Conservation (phyloP, 768 basidiomycete species). For the Brasilioporus rufonigricans region DNA sequence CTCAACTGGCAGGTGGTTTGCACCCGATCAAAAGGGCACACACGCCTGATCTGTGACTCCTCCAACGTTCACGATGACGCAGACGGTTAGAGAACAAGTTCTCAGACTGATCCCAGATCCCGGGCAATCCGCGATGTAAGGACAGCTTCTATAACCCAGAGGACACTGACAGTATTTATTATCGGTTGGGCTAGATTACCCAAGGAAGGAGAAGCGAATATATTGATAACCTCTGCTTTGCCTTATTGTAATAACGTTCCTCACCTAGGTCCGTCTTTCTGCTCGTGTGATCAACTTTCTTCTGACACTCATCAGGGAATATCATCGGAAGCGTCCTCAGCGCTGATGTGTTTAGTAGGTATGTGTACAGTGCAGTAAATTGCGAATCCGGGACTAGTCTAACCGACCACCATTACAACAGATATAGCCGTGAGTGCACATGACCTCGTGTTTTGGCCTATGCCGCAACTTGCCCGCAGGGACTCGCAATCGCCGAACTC, state of each 20-base stretch:
- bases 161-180: not conserved
- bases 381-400: not conserved
- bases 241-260: slow-evolving; percentile 98
- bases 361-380: slow-evolving; percentile 29
- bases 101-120: slow-evolving; percentile 52
- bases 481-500: slow-evolving; percentile 81
- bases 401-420: slow-evolving; percentile 22
- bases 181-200: slow-evolving; percentile 51
- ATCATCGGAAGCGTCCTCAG: slow-evolving; percentile 96
- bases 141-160: not conserved
- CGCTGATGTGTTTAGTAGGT: slow-evolving; percentile 96
- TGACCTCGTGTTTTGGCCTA: not conserved
- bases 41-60: not conserved
- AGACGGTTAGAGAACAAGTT: slow-evolving; percentile 54
- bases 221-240: slow-evolving; percentile 91
- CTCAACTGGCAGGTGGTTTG: not conserved
- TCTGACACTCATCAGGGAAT: slow-evolving; percentile 50
- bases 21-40: slow-evolving; percentile 1
- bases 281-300: slow-evolving; percentile 6
- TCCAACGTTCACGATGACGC: slow-evolving; percentile 39
- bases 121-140: slow-evolving; percentile 49
- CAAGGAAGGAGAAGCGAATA: slow-evolving; percentile 80
- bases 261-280: slow-evolving; percentile 68
- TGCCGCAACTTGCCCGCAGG: slow-evolving; percentile 26
- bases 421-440: slow-evolving; percentile 56